A percentile compares a stretch with the other conserved stretches of the same genome.
These are phyloP conservation scores for Pythium sp. DNA, from an alignment of 352 stramenopile genomes.

Conservation along the genomic window DNA sequence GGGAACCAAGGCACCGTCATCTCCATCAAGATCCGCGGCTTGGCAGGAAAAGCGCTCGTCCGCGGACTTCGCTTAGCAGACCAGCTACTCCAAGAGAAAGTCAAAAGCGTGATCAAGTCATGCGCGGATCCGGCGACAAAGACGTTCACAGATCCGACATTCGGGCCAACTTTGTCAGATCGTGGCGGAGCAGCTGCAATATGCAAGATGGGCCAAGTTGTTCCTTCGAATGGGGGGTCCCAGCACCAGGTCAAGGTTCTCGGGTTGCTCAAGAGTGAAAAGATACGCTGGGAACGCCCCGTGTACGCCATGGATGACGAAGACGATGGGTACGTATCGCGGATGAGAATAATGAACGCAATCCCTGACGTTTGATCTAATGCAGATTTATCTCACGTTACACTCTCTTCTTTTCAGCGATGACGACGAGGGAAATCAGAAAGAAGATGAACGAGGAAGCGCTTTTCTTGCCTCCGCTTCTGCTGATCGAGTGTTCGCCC, in stretches of 20 bases:
- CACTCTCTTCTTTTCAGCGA: background rate
- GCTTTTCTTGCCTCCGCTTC: conserved; percentile 19
- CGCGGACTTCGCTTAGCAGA: conserved; percentile 60
- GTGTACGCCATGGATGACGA: conserved; percentile 43
- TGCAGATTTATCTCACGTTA: background rate
- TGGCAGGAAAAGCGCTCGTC: conserved; percentile 57
- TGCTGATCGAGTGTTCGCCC: conserved; percentile 47
- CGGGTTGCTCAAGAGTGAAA: conserved; percentile 65
- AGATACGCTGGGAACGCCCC: conserved; percentile 78
- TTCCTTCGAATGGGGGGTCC: conserved; percentile 67
- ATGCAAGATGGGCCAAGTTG: conserved; percentile 49
- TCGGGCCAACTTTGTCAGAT: conserved; percentile 64
- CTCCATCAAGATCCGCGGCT: conserved; percentile 69
- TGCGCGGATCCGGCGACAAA: conserved; percentile 42
- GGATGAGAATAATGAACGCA: background rate
- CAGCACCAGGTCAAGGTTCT: conserved; percentile 77
- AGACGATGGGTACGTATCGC: conserved; percentile 16
- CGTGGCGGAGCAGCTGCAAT: conserved; percentile 54
- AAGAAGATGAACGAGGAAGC: conserved; percentile 26
- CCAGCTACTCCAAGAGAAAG: conserved; percentile 68
- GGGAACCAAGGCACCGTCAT: conserved; percentile 76
- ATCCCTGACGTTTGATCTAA: background rate
- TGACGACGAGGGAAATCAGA: conserved; percentile 26
- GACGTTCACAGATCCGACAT: conserved; percentile 78
- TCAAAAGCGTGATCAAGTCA: conserved; percentile 61